Base-by-base conservation (phyloP, 2,329 filamentous ascomycete species). In the Pezicula carpinea region DNA sequence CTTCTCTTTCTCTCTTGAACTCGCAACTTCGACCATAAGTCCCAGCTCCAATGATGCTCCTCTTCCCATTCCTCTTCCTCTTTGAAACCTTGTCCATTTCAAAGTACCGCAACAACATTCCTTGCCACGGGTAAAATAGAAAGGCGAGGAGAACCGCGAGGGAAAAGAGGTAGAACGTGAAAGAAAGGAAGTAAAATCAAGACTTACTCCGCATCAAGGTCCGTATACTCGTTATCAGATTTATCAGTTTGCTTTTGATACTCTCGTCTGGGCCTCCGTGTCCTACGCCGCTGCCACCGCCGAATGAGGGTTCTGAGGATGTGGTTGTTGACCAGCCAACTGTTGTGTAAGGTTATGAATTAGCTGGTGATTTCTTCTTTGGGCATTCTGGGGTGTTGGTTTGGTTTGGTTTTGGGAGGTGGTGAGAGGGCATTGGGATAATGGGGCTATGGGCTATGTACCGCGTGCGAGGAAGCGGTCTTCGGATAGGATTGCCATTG, bases 401-500 rank as follows among this genome's bases (percentile, higher is more conserved):
- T 36, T 19, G 6, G 34, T 5, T 22, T 41, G 6, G 33, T 15
- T 18, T 39, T n/a, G 23, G 11, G 18, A 8, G 7, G 22, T 18
- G 14, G n/a, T 18, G 42, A 21, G 38, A 18, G 23, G 17, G 17
- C 23, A 36, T 13, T 5, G 14, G 26, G 7, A 14, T 15, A 15
- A 13, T 26, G 15, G 21, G 18, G 34, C 15, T 14, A 11, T 8
- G 32, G 21, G 6, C 11, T 51, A 68, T 76, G 56, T 82, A 85
- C 71, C 90, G 69, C 89, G 82, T 48, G 72, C 87, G 56, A 96
- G 87, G 69, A 96, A 96, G 53, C 90, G 86, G 71, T 96, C 90
- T 80, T 96, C 91, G 59, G 89, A 95, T 55, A 97, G 85, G 64
- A 96, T 83, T 54, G 91, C 89, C 64, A 97, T 85, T 56, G 89